phyloP scores from a whole-genome alignment of 257 asterid species.

The Solanum bulbocastanum region DNA sequence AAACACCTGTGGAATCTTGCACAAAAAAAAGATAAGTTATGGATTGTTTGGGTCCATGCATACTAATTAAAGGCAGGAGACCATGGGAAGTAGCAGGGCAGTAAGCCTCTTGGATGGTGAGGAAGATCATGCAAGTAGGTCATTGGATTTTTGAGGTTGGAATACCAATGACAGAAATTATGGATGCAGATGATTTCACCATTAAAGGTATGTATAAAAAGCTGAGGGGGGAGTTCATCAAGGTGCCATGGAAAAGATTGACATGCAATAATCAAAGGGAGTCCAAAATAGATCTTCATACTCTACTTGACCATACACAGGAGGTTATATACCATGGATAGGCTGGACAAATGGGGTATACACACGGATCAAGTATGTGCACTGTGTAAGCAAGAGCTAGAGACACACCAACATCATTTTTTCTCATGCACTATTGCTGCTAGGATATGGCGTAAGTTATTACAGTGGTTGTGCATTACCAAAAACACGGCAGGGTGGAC shows the following conservation, averaged over 20 bases:
- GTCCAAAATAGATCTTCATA: no score
- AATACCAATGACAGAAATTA: no score
- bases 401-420: neutral
- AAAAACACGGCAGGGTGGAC: accelerated
- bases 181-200: neutral
- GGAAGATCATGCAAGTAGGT: no score
- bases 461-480: neutral
- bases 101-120: no score
- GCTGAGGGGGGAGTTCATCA: neutral
- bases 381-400: neutral
- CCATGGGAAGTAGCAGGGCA: no score
- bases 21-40: no score
- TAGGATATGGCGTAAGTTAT: neutral
- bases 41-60: no score
- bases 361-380: accelerated
- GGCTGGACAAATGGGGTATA: neutral
- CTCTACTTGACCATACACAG: accelerated
- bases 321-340: neutral
- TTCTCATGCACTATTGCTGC: accelerated
- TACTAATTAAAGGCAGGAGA: no score
- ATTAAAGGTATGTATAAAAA: no score
- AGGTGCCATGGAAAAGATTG: neutral
- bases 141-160: no score
- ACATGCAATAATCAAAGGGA: neutral
- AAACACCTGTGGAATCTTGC: neutral